phyloP scores from a whole-genome alignment of 306 rosid species.

The Glycine soja region DNA sequence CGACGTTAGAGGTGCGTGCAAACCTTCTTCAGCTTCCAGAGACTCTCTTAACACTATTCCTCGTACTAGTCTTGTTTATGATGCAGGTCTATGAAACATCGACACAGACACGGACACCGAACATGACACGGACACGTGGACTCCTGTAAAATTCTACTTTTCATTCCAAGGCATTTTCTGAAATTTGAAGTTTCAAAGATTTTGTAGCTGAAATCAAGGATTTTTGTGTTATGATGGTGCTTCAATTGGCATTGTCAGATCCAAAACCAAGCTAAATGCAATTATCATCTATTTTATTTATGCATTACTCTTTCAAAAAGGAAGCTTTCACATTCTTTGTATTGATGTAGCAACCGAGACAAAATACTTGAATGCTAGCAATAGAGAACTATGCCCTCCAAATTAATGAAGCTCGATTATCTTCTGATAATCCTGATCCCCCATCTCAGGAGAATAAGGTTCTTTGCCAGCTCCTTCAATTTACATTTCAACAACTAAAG shows the following conservation, averaged over 20 bases:
- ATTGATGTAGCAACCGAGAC: constrained; percentile 87
- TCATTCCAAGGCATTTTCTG: constrained; percentile 15
- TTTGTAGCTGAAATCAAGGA: constrained; percentile 5
- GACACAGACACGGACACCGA: too few species aligned
- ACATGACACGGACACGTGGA: constrained; percentile 42
- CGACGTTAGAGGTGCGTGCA: constrained; percentile 82
- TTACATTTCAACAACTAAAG: constrained; percentile 86
- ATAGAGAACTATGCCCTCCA: constrained; percentile 79
- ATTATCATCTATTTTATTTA: constrained; percentile 1
- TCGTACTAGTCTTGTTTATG: constrained; percentile 91
- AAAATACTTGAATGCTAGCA: constrained; percentile 90
- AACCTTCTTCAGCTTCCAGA: constrained; percentile 75
- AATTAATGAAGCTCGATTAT: constrained; percentile 74
- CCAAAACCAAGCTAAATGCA: constrained; percentile 40
- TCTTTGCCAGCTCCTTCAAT: constrained; percentile 74
- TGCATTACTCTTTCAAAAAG: constrained; percentile 32
- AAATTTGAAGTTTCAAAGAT: background rate
- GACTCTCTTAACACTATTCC: constrained; percentile 85
- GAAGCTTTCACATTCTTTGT: constrained; percentile 43
- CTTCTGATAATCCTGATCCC: constrained; percentile 72
- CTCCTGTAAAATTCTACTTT: constrained; percentile 37
- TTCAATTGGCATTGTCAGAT: constrained; percentile 40
- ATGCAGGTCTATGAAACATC: constrained; percentile 76
- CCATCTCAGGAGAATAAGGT: constrained; percentile 64
- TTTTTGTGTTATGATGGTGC: background rate